Percentiles rank a stretch among this genome's conserved stretches.
These are phyloP conservation scores for Debaryomyces nepalensis DNA, from an alignment of 1,139 yeast genomes.

Conservation along the genomic window DNA sequence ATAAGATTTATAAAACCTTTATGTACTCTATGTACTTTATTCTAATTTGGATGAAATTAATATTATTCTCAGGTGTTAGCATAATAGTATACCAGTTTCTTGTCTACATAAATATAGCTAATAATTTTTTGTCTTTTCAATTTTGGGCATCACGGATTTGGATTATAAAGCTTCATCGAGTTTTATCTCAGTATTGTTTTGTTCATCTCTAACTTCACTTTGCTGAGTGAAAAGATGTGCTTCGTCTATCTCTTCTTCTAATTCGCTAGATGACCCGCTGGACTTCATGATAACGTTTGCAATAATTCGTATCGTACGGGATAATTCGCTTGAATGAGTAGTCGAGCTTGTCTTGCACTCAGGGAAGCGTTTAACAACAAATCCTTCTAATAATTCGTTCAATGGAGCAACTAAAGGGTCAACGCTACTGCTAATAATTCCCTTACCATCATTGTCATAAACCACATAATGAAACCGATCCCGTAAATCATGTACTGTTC, in stretches of 20 bases:
- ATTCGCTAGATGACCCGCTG: conserved; percentile 1
- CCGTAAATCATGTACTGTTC: conserved; percentile 42
- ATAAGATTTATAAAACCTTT: conserved; percentile 9
- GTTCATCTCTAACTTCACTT: neutral
- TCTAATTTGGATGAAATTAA: too few species aligned
- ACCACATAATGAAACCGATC: conserved; percentile 41
- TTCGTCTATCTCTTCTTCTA: neutral
- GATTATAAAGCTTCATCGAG: neutral
- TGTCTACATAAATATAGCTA: conserved; percentile 1
- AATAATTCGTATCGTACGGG: conserved; percentile 51
- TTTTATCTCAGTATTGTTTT: too few species aligned
- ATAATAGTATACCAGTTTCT: too few species aligned
- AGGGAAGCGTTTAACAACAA: conserved; percentile 46
- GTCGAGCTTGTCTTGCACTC: conserved; percentile 44
- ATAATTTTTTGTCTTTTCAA: neutral
- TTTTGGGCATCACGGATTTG: too few species aligned
- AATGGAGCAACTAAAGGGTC: conserved; percentile 69
- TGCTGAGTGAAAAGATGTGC: conserved; percentile 3
- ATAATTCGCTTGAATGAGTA: conserved; percentile 55
- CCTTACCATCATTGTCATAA: conserved; percentile 64
- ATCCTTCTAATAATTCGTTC: conserved; percentile 55
- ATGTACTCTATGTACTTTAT: neutral
- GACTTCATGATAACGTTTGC: conserved; percentile 37
- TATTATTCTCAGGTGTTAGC: too few species aligned
- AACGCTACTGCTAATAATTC: conserved; percentile 58